Evolutionary conservation across 208 protist genomes (phyloP), one percentile per base, ranked within the genome.

Genomic region (Trypanosoma conorhini): DNA sequence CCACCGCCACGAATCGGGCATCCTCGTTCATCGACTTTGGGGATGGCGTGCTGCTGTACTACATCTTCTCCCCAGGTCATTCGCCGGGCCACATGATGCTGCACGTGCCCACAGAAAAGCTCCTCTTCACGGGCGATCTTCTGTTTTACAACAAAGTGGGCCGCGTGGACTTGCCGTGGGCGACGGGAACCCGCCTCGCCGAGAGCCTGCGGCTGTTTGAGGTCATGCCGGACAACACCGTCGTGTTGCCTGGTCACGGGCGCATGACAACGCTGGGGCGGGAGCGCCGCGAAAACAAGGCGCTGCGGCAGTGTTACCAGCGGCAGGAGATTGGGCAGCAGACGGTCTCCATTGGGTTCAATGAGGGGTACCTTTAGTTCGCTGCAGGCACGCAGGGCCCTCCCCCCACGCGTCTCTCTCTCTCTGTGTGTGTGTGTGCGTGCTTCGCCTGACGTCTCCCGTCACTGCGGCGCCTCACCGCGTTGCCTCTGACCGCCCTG

Each of bases 21-120:
- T 90, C 84, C 15, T 91, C 84, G 9, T 96, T 94, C 55, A 83
- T 88, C 69, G 82, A 93, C 67, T 88, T 96, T 55, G 91, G 88
- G n/a, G 62, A 75, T 33, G 83, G 92, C 71, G 81, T 79, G 15
- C 55, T 89, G 44, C 76, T 96, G 48, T 84, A 91, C 59, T 95
- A 96, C 81, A 80, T 95, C 67, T 93, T 89, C 77, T 94, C 89
- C 26, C 92, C 92, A 3, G 92, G 92, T 9, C 92, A 96, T 79
- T 93, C 89, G 5, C 88, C 86, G 0, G 92, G 92, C 21, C 92
- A 96, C 82, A 95, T 92, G 87, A 91, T 95, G 92, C 77, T 96
- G 42, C 85, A 86, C 54, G 77, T 94, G 15, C 88, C 89, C 26
- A 86, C 80, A 9, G 89, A 96, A 70, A 80, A 79, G 19, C 81